These are phyloP conservation scores for Neopestalotiopsis sp. DNA, from an alignment of 2,329 filamentous ascomycete species.

Conservation along the genomic window DNA sequence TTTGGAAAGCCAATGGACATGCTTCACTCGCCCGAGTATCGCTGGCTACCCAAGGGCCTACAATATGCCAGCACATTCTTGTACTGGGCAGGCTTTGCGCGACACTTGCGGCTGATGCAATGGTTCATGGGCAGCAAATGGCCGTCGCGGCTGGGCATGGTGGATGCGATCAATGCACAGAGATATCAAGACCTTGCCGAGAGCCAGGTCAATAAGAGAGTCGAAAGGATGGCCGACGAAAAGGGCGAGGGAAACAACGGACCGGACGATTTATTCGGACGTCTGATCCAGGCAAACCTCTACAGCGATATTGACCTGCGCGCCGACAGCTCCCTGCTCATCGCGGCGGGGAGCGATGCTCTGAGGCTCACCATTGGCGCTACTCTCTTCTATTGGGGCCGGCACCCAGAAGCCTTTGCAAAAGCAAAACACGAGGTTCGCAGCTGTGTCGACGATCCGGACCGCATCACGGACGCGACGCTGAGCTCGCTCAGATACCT, in stretches of 20 bases:
- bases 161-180: conserved; percentile 3
- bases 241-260: not conserved
- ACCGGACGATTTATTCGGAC: conserved; percentile 12
- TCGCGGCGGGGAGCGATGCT: conserved; percentile 18
- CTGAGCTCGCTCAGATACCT: conserved; percentile 9
- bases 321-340: conserved; percentile 19
- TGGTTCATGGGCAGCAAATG: conserved; percentile 8
- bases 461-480: not conserved
- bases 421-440: conserved; percentile 2
- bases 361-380: conserved; percentile 4
- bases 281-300: conserved; percentile 9
- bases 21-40: conserved; percentile 6
- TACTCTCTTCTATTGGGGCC: conserved; percentile 13
- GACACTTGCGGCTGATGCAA: not conserved
- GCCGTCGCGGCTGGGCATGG: conserved; percentile 11
- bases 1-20: conserved; percentile 12
- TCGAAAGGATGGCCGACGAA: not conserved
- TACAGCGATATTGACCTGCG: conserved; percentile 19
- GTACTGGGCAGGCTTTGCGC: conserved; percentile 14
- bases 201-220: conserved; percentile 3
- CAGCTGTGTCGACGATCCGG: not conserved
- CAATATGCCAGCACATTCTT: conserved; percentile 17
- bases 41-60: conserved; percentile 14
- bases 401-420: not conserved
- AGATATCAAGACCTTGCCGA: conserved; percentile 17